Percentiles rank a stretch among this genome's conserved stretches.
Evolutionary conservation across 2,329 filamentous ascomycete genomes (phyloP).

Genomic region (Knoxdaviesia capensis): DNA sequence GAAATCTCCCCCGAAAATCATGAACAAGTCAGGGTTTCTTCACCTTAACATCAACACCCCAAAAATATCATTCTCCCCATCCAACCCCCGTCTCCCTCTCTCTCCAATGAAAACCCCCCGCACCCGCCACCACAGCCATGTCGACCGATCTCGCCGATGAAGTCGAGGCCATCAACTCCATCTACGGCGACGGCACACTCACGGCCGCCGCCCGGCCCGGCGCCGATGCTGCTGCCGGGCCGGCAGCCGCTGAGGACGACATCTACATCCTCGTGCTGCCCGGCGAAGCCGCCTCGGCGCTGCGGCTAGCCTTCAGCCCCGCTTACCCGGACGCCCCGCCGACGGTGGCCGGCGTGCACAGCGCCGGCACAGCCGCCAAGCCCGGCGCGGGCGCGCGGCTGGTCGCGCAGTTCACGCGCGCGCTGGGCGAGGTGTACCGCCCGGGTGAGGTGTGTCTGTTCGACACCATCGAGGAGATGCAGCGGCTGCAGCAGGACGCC

Average conservation of each 20-base stretch:
- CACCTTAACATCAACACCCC: too few relatives aligned
- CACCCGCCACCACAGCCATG: conserved; percentile 15
- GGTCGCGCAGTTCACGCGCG: conserved; percentile 46
- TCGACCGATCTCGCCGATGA: conserved; percentile 49
- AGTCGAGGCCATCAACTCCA: conserved; percentile 65
- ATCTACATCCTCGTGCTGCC: conserved; percentile 47
- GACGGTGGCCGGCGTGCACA: conserved; percentile 56
- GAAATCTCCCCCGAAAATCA: too few relatives aligned
- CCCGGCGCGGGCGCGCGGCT: conserved; percentile 55
- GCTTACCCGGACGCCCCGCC: conserved; percentile 60
- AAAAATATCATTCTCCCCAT: too few relatives aligned
- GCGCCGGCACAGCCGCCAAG: conserved; percentile 44
- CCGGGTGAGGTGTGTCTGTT: conserved; percentile 71
- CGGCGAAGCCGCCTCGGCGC: conserved; percentile 31
- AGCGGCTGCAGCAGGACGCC: conserved; percentile 18
- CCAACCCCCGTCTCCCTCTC: too few relatives aligned
- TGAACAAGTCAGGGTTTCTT: too few relatives aligned
- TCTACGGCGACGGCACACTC: conserved; percentile 54
- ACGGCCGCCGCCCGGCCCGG: conserved; percentile 16
- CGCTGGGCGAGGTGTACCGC: conserved; percentile 46
- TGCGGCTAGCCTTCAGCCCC: conserved; percentile 47
- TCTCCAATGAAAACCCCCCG: too few relatives aligned
- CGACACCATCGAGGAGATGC: conserved; percentile 66
- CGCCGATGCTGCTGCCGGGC: background rate
- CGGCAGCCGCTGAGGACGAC: conserved; percentile 8